Base-by-base conservation (phyloP, 2,329 filamentous ascomycete species). In the Xylaria sp. region DNA sequence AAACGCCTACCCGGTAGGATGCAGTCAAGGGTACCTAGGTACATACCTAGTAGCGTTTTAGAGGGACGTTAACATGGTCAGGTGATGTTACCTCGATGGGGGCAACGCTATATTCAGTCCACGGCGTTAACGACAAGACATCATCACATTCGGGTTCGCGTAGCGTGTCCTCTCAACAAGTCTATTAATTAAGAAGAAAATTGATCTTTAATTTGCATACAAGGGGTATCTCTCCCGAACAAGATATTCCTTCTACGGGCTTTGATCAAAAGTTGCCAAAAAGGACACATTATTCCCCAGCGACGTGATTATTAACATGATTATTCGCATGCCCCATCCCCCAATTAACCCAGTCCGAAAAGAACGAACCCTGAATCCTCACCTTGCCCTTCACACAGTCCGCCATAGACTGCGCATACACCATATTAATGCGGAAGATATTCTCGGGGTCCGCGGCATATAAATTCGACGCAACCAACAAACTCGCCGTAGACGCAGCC, bases 281-380 rank as follows among this genome's bases (percentile, higher is more conserved):
- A 14, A 40, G 3, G 15, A 2, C 5, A 7, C 15, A 9, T 12
- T 57, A 60, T 61, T 58, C 61, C 15, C 33, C 54, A 21, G 38
- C 7, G 25, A 46, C 47, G 40, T 50, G 63, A 49, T 69, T 73
- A 6, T 69, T 70, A 6, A 79, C 47, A 45, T 50, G 63, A 49
- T 69, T 73, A 6, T 69, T 70, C 6, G 79, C 79, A 70, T 81
- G 78, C 59, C 80, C 83, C 73, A 84, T 81, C 72, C 84, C 88
- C 90, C 90, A 93, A 72, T 92, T 91, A 67, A 88, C 82, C 89
- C 89, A 92, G 64, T 92, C 89, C 2, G 82, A 81, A 69, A 92
- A 91, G 76, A 92, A 89, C 0, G 81, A 81, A 21, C 84, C 82
- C 76, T 89, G 87, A 49, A 91, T 80, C 75, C 83, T 84, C 45